A percentile compares a stretch with the other conserved stretches of the same genome.
Evolutionary conservation across 1,284 basidiomycete species (phyloP).

Genomic region (Salmacisia buchloeana): DNA sequence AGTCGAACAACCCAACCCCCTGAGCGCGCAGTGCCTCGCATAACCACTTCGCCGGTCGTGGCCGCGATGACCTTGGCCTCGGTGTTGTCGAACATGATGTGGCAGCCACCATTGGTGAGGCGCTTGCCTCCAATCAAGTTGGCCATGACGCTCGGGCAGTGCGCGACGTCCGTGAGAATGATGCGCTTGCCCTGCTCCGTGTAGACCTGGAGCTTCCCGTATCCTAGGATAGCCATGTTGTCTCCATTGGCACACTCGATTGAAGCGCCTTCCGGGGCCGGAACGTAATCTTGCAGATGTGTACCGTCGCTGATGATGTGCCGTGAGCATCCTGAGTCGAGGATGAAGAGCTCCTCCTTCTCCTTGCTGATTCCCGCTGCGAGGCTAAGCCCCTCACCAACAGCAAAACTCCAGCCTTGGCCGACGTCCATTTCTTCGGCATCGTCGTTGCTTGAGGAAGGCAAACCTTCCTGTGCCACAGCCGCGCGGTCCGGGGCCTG

Average conservation of each 20-base stretch:
- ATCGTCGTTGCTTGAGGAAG: too few relatives aligned
- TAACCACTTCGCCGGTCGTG: background rate
- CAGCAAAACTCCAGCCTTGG: too few relatives aligned
- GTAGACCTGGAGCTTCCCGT: background rate
- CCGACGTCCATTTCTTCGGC: too few relatives aligned
- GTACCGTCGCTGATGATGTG: background rate
- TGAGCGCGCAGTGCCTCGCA: background rate
- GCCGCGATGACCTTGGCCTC: background rate
- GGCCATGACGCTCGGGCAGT: background rate
- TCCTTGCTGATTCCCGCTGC: too few relatives aligned
- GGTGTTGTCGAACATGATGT: background rate
- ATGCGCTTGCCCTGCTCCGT: background rate
- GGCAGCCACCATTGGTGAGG: background rate
- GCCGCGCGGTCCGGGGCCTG: too few relatives aligned
- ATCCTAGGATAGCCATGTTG: background rate
- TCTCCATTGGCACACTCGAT: slow-evolving; percentile 1
- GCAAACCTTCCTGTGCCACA: too few relatives aligned
- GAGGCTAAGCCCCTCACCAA: too few relatives aligned
- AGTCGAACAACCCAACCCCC: background rate
- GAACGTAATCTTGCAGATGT: background rate
- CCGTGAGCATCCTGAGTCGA: background rate
- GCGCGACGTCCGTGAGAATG: background rate
- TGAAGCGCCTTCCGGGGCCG: background rate
- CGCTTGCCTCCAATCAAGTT: slow-evolving; percentile 2
- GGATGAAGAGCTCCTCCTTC: too few relatives aligned